Conservation (phyloP, 345 rosid species). For the Eutrema japonicum region DNA sequence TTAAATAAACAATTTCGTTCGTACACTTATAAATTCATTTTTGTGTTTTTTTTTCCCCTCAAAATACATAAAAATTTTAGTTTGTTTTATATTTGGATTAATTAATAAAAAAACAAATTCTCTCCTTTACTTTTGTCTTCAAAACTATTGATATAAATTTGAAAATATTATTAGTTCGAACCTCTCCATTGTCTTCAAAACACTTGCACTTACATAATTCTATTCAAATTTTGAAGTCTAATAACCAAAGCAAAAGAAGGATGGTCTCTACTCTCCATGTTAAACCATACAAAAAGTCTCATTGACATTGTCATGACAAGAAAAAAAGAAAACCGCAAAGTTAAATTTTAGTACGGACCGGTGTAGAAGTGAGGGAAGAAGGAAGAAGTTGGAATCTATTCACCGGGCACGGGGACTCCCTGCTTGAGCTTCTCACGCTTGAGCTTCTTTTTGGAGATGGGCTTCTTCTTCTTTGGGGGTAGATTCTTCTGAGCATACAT, state of each 20-base stretch:
- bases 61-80: too few species aligned
- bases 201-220: too few species aligned
- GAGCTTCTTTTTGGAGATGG: slow-evolving; percentile 80
- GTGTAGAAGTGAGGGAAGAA: not conserved
- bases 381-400: slow-evolving; percentile 38
- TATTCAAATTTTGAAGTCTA: slow-evolving; percentile 28
- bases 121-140: not conserved
- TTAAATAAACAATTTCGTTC: slow-evolving; percentile 24
- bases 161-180: too few species aligned
- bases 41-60: not conserved
- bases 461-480: slow-evolving; percentile 72
- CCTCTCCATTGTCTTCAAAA: too few species aligned
- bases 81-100: not conserved
- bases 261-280: slow-evolving; percentile 11
- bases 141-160: too few species aligned
- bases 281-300: slow-evolving; percentile 11
- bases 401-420: slow-evolving; percentile 77
- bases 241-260: slow-evolving; percentile 27
- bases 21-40: not conserved
- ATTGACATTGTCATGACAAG: slow-evolving; percentile 29
- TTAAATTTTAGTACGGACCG: slow-evolving; percentile 29
- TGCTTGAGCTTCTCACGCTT: slow-evolving; percentile 75
- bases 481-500: slow-evolving; percentile 68
- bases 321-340: slow-evolving; percentile 19
- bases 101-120: not conserved